Percentiles rank a stretch among this genome's conserved stretches.
These are phyloP conservation scores for Carex parvula DNA, from an alignment of 176 grass and related monocot species.

Conservation along the genomic window DNA sequence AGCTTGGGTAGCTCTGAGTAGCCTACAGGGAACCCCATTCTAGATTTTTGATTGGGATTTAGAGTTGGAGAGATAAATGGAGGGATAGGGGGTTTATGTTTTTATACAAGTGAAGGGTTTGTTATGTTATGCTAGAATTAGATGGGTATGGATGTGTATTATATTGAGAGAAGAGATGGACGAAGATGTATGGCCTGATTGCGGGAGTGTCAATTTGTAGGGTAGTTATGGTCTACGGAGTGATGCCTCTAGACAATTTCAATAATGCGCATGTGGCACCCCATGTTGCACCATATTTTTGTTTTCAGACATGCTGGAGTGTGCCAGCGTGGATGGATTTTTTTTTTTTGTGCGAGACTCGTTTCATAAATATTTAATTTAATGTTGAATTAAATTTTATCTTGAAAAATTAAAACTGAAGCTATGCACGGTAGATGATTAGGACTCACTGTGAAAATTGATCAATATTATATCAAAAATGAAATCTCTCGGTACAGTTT, in stretches of 20 bases:
- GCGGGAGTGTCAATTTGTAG: background rate
- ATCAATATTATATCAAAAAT: too few relatives aligned
- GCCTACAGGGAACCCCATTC: constrained; percentile 63
- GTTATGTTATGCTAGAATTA: too few relatives aligned
- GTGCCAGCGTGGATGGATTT: background rate
- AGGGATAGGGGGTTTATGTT: background rate
- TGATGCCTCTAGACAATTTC: constrained; percentile 1
- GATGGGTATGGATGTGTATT: background rate
- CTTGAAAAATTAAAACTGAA: too few relatives aligned
- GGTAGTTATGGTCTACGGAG: background rate
- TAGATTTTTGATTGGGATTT: background rate
- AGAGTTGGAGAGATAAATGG: background rate
- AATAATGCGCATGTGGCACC: constrained; percentile 21
- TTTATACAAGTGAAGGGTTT: background rate
- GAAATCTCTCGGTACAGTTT: too few relatives aligned
- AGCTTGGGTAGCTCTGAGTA: constrained; percentile 66
- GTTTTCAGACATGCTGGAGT: background rate
- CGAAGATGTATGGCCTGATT: background rate
- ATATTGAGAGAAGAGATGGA: background rate
- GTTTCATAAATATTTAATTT: background rate
- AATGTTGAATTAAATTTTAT: too few relatives aligned
- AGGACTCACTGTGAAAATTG: too few relatives aligned
- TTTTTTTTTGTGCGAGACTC: background rate
- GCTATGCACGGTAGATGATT: too few relatives aligned
- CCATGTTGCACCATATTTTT: constrained; percentile 4